Evolutionary conservation across 1,284 basidiomycete genomes (phyloP).

Genomic region (Laetiporus sulphureus): DNA sequence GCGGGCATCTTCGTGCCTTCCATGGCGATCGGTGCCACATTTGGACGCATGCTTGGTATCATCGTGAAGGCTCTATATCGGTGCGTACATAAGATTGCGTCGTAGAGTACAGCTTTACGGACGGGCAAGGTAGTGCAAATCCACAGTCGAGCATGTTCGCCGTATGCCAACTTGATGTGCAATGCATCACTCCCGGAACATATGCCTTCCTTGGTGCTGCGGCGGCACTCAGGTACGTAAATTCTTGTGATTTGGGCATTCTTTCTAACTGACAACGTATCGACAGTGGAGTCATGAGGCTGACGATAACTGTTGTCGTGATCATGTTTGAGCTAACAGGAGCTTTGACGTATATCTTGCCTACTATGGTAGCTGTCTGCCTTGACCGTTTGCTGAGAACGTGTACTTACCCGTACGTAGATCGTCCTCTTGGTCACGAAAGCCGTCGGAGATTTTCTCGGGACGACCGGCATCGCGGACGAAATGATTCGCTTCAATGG

Average conservation of each 20-base stretch:
- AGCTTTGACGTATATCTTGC: slow-evolving; percentile 94
- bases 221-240: slow-evolving; percentile 77
- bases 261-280: not conserved
- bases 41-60: slow-evolving; percentile 94
- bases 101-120: not conserved
- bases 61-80: slow-evolving; percentile 88
- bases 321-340: slow-evolving; percentile 99
- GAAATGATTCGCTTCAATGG: slow-evolving; percentile 97
- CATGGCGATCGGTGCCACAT: slow-evolving; percentile 96
- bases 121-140: slow-evolving; percentile 52
- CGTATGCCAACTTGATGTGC: slow-evolving; percentile 85
- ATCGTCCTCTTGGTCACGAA: slow-evolving; percentile 96
- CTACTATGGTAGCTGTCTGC: slow-evolving; percentile 77
- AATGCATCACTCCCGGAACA: slow-evolving; percentile 97
- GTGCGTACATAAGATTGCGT: slow-evolving; percentile 35
- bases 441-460: slow-evolving; percentile 94
- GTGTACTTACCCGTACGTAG: slow-evolving; percentile 31
- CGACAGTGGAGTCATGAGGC: slow-evolving; percentile 86
- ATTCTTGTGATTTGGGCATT: not conserved
- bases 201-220: slow-evolving; percentile 95
- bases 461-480: slow-evolving; percentile 91
- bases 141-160: slow-evolving; percentile 84
- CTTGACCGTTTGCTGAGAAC: not conserved
- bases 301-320: slow-evolving; percentile 97
- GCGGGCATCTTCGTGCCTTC: slow-evolving; percentile 97